Conservation (phyloP, 1,284 basidiomycete species). For the Ceratobasidium sp. region DNA sequence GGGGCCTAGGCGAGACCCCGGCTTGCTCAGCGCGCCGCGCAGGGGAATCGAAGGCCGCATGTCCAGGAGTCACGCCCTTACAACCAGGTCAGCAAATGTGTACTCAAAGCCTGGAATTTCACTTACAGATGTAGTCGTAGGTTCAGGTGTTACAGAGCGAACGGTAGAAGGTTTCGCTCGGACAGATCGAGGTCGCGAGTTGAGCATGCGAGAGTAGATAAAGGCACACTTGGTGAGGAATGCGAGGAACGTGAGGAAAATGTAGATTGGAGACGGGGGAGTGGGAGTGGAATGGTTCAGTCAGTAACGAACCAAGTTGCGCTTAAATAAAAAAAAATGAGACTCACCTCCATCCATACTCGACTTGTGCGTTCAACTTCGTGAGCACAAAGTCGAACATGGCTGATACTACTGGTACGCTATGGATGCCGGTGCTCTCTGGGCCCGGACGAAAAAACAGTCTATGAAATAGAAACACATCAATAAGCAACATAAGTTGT, state of each 20-base stretch:
- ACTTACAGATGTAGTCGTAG: conserved; percentile 8
- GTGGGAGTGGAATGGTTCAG: background rate
- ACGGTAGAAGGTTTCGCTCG: background rate
- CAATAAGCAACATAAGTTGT: too few species aligned
- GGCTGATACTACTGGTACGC: background rate
- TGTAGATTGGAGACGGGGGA: background rate
- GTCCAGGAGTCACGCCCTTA: conserved; percentile 1
- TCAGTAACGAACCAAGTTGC: too few species aligned
- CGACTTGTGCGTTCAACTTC: background rate
- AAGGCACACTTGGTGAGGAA: background rate
- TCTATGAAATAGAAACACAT: too few species aligned
- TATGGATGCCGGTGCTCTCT: too few species aligned
- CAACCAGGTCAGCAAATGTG: background rate
- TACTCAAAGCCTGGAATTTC: background rate
- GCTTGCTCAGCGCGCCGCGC: background rate
- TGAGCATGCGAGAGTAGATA: background rate
- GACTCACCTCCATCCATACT: conserved; percentile 9
- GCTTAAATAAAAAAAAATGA: conserved; percentile 10
- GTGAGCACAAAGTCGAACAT: conserved; percentile 4
- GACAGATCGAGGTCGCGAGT: background rate
- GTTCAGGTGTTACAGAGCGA: background rate
- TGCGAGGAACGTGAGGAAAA: background rate
- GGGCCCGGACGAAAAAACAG: too few species aligned
- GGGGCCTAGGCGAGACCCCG: background rate
- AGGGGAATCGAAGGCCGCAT: conserved; percentile 14